Conservation (phyloP, 2,329 filamentous ascomycete genomes). For the Fusarium odoratissimum region DNA sequence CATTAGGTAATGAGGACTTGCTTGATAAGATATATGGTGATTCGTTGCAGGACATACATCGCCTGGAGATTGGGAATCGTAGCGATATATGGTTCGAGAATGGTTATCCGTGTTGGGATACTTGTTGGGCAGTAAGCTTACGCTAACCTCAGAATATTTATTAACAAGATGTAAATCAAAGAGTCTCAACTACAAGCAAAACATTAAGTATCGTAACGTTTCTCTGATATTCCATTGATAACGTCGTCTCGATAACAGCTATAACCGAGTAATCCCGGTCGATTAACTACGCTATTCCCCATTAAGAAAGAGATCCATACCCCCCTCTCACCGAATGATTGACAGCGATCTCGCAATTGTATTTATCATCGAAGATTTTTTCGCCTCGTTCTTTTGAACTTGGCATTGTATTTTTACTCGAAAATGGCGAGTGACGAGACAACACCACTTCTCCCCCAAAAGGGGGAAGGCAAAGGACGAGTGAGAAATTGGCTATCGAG, state of each 20-base stretch:
- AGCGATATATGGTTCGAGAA: rapidly evolving
- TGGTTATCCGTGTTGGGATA: neutral
- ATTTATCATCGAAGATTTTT: conserved; percentile 34
- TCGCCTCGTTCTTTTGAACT: neutral
- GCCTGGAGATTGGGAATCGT: rapidly evolving
- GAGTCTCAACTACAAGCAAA: neutral
- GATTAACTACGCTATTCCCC: conserved; percentile 6
- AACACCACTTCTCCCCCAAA: conserved; percentile 39
- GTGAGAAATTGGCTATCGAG: conserved; percentile 28
- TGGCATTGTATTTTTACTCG: conserved; percentile 1
- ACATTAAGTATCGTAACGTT: neutral
- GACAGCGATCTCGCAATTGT: conserved; percentile 10
- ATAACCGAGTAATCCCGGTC: conserved; percentile 30
- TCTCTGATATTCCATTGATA: neutral
- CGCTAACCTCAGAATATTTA: neutral
- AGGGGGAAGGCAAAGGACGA: conserved; percentile 1
- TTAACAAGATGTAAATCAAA: neutral
- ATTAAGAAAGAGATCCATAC: conserved; percentile 6
- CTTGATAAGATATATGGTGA: rapidly evolving
- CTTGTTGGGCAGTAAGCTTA: neutral
- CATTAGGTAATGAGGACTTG: rapidly evolving
- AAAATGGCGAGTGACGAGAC: conserved; percentile 40
- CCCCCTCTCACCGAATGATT: conserved; percentile 28
- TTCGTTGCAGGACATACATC: rapidly evolving
- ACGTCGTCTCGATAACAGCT: neutral